Evolutionary conservation across 2,329 filamentous ascomycete genomes (phyloP).

Genomic region (Ambrosiella xylebori): DNA sequence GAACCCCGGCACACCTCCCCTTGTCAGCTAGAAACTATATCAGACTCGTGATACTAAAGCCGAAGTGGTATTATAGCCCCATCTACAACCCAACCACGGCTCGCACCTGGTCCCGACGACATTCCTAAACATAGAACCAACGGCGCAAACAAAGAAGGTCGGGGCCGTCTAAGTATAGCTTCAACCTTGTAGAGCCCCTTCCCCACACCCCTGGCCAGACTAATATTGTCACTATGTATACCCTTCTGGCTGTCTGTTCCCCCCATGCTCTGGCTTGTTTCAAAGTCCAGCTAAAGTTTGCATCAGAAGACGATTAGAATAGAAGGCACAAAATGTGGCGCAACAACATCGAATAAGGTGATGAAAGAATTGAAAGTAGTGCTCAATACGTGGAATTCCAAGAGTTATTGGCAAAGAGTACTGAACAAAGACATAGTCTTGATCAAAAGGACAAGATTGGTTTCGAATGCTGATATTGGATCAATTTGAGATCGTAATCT

Average conservation of each 20-base stretch:
- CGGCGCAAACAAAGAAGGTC: background rate
- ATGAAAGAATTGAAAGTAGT: too few species aligned
- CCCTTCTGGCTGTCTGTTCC: background rate
- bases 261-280: background rate
- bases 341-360: background rate
- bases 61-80: background rate
- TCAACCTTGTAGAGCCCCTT: background rate
- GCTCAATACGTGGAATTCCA: too few species aligned
- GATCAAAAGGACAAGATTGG: too few species aligned
- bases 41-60: background rate
- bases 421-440: too few species aligned
- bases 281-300: background rate
- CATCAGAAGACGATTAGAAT: background rate
- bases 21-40: background rate
- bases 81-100: background rate
- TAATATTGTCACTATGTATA: background rate
- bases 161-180: constrained; percentile 3
- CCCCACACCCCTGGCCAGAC: too few species aligned
- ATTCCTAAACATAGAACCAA: constrained; percentile 4
- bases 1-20: background rate
- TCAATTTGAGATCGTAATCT: too few species aligned
- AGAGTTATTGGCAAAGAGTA: too few species aligned
- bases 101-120: background rate
- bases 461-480: too few species aligned
- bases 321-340: background rate